Evolutionary conservation across 129 eudicot species (phyloP).

Genomic region (Chrysanthemum lavandulifolium): DNA sequence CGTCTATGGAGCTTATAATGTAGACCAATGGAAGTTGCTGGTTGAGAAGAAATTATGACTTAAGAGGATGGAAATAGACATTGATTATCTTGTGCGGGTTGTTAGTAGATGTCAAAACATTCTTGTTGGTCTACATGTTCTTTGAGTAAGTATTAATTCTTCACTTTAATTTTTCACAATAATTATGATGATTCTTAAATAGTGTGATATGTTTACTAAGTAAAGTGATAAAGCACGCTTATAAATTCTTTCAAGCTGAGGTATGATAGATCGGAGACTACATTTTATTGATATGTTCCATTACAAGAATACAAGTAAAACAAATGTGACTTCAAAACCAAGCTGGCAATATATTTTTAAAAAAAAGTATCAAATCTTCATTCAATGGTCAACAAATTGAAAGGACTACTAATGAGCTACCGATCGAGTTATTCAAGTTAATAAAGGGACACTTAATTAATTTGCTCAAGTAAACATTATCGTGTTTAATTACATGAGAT

Average conservation of each 20-base stretch:
- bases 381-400: too few species aligned
- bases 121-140: neutral
- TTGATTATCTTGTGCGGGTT: constrained; percentile 13
- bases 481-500: too few species aligned
- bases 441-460: too few species aligned
- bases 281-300: neutral
- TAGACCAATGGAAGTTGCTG: neutral
- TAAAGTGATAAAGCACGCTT: neutral
- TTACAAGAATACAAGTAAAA: neutral
- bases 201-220: neutral
- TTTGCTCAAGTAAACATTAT: too few species aligned
- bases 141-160: neutral
- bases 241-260: too few species aligned
- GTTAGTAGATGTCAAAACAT: neutral
- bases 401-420: too few species aligned
- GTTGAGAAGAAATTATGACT: neutral
- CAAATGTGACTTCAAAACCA: neutral
- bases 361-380: too few species aligned
- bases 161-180: neutral
- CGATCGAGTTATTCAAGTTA: too few species aligned
- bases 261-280: too few species aligned
- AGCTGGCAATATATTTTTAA: too few species aligned
- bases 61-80: constrained; percentile 17
- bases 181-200: neutral
- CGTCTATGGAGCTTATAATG: too few species aligned